Conservation (phyloP, 495 filamentous ascomycete species). For the Rusavskia elegans region DNA sequence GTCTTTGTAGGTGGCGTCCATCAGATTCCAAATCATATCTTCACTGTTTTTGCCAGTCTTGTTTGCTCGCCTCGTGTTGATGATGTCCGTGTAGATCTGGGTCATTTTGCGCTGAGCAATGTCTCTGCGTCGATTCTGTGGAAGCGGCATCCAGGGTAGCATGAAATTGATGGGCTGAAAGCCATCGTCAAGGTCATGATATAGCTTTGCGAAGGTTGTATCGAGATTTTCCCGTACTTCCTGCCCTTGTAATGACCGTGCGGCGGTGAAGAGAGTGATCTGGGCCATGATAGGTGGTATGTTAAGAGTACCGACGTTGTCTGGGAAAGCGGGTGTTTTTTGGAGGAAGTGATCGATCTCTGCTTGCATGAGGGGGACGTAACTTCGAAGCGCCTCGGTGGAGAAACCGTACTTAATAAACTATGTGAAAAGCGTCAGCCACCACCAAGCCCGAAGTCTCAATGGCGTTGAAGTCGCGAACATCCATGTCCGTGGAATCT, state of each 20-base stretch:
- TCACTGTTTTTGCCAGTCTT: conserved; percentile 31
- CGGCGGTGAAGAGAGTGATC: conserved; percentile 75
- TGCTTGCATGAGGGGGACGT: conserved; percentile 62
- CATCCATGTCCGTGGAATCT: neutral
- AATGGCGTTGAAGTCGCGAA: neutral
- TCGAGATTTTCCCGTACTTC: conserved; percentile 65
- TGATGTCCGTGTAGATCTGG: conserved; percentile 62
- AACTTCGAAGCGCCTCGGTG: conserved; percentile 55
- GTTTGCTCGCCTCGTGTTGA: conserved; percentile 43
- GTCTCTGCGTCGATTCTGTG: conserved; percentile 67
- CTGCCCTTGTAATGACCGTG: conserved; percentile 62
- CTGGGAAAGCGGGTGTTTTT: conserved; percentile 48
- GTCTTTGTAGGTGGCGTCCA: conserved; percentile 64
- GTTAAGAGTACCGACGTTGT: conserved; percentile 44
- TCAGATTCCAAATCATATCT: conserved; percentile 76
- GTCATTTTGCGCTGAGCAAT: conserved; percentile 58
- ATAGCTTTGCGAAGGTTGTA: conserved; percentile 54
- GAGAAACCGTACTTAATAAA: conserved; percentile 81
- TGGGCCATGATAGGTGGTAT: conserved; percentile 59
- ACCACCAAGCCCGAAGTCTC: neutral
- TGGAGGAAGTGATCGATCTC: conserved; percentile 60
- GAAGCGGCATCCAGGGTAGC: conserved; percentile 75
- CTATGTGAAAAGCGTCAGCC: conserved; percentile 18
- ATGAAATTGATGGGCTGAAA: conserved; percentile 76
- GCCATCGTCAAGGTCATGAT: conserved; percentile 73